Percentiles rank a stretch among this genome's conserved stretches.
Conservation (phyloP, 129 eudicot genomes). For the Escallonia herrerae region DNA sequence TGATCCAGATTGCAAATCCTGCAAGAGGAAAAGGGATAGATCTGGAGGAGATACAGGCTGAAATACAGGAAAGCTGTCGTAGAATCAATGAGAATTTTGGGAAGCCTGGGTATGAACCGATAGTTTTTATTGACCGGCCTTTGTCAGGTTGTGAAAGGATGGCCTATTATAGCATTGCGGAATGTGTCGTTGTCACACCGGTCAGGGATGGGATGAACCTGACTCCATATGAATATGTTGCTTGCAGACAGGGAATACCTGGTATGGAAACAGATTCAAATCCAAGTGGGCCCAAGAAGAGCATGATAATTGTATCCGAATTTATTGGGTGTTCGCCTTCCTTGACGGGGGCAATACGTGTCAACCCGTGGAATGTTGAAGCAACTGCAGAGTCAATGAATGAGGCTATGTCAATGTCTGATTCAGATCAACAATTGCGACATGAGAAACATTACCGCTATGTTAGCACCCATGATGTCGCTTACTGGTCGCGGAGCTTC, state of each 20-base stretch:
- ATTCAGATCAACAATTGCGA: conserved; percentile 58
- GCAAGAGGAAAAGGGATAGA: conserved; percentile 71
- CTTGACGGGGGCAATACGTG: conserved; percentile 79
- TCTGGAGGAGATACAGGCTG: conserved; percentile 58
- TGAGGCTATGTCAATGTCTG: conserved; percentile 79
- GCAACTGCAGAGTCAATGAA: conserved; percentile 85
- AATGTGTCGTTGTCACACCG: conserved; percentile 90
- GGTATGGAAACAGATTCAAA: conserved; percentile 43
- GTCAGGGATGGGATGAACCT: conserved; percentile 87
- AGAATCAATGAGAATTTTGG: conserved; percentile 72
- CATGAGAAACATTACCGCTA: conserved; percentile 90
- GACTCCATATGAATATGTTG: conserved; percentile 86
- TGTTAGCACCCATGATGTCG: conserved; percentile 76
- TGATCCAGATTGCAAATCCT: conserved; percentile 53
- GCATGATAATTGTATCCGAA: conserved; percentile 90
- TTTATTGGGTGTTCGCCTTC: conserved; percentile 95
- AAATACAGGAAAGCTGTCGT: conserved; percentile 67
- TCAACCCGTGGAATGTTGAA: conserved; percentile 91
- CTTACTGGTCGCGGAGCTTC: conserved; percentile 85
- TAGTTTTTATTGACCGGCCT: conserved; percentile 54
- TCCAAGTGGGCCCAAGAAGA: conserved; percentile 50
- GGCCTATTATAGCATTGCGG: conserved; percentile 81
- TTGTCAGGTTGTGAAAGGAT: conserved; percentile 50
- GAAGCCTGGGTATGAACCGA: conserved; percentile 83
- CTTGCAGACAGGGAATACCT: conserved; percentile 65